phyloP scores from a whole-genome alignment of 1,139 yeast species.

The Hansenula lynferdii region DNA sequence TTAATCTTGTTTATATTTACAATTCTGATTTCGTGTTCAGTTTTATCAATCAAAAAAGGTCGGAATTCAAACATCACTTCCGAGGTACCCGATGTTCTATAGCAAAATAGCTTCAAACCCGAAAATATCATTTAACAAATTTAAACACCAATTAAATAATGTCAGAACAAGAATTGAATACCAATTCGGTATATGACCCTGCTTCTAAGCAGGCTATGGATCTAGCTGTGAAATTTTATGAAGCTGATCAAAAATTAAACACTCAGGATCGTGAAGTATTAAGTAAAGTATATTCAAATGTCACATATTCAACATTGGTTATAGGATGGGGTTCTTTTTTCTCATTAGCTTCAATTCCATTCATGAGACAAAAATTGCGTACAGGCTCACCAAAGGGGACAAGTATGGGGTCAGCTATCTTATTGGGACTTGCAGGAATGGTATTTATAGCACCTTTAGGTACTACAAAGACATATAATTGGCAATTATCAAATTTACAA shows the following conservation, averaged over 20 bases:
- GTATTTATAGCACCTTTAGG: constrained; percentile 25
- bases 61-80: no score
- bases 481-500: constrained; percentile 22
- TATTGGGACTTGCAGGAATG: constrained; percentile 30
- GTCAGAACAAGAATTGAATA: neutral
- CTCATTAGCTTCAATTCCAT: constrained; percentile 26
- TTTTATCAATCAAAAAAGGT: no score
- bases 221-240: constrained; percentile 21
- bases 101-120: no score
- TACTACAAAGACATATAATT: constrained; percentile 23
- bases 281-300: constrained; percentile 14
- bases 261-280: constrained; percentile 15
- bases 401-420: constrained; percentile 28
- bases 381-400: constrained; percentile 29
- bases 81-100: no score
- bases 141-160: no score
- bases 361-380: constrained; percentile 23
- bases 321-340: constrained; percentile 31
- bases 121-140: neutral
- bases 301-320: constrained; percentile 14
- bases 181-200: constrained; percentile 4
- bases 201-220: constrained; percentile 16
- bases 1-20: no score
- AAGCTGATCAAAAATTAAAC: constrained; percentile 18
- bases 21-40: neutral